A percentile compares a stretch with the other conserved stretches of the same genome.
Evolutionary conservation across 2,329 filamentous ascomycete species (phyloP).

Genomic region (Aspergillus pseudoglaucus): DNA sequence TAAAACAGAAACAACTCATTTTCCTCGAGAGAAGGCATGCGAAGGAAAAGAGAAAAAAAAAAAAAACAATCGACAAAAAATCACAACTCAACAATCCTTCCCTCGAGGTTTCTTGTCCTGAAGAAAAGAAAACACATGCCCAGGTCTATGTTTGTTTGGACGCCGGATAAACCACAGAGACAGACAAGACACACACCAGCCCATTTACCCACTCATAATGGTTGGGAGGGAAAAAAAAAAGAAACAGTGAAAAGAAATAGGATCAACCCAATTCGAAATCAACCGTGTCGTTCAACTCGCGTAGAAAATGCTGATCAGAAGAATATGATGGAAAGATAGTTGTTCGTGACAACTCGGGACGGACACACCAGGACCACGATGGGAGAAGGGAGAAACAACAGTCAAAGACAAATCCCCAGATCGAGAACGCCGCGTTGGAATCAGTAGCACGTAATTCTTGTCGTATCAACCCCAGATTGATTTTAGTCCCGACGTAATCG

Average conservation of each 20-base stretch:
- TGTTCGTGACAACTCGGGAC: background rate
- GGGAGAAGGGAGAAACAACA: background rate
- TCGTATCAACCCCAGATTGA: background rate
- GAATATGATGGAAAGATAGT: background rate
- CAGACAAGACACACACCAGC: constrained; percentile 19
- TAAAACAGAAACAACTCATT: background rate
- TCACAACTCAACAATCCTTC: constrained; percentile 1
- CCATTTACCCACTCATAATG: constrained; percentile 29
- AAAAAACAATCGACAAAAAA: background rate
- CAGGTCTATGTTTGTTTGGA: constrained; percentile 38
- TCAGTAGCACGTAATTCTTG: background rate
- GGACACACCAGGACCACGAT: background rate
- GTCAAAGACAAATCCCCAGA: background rate
- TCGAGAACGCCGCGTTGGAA: background rate
- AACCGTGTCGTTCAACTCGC: background rate
- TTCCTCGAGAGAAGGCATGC: constrained; percentile 3
- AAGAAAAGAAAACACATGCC: constrained; percentile 24
- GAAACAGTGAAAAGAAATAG: constrained; percentile 17
- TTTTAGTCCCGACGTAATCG: background rate
- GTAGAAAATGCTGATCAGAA: background rate
- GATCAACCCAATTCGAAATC: constrained; percentile 21
- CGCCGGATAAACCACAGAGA: constrained; percentile 30
- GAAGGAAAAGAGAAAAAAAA: constrained; percentile 6
- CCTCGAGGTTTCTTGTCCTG: no score
- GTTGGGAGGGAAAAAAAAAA: constrained; percentile 19